Conservation (phyloP, 2,329 filamentous ascomycete species). For the Neobulgaria alba region DNA sequence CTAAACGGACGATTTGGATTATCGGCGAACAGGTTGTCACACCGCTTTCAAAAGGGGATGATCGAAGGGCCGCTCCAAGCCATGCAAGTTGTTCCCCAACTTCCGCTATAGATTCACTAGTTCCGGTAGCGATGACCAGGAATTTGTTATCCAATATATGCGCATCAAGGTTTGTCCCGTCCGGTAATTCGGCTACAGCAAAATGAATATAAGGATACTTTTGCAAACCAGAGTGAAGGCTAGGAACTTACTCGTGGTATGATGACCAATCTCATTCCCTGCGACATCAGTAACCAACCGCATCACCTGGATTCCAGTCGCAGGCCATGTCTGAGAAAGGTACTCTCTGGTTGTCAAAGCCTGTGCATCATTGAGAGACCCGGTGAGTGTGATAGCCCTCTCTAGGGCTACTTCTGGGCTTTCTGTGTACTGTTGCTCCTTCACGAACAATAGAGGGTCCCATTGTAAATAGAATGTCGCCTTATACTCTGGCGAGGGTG, state of each 20-base stretch:
- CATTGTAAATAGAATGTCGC: neutral
- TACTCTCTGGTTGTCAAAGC: constrained; percentile 4
- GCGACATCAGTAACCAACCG: too few relatives aligned
- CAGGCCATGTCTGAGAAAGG: constrained; percentile 4
- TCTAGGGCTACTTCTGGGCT: neutral
- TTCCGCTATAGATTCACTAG: neutral
- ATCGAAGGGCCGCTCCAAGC: constrained; percentile 5
- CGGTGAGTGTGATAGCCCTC: neutral
- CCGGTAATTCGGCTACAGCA: neutral
- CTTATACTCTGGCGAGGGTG: neutral
- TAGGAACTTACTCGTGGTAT: neutral
- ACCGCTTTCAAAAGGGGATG: neutral
- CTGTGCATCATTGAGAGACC: constrained; percentile 2
- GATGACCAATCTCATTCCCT: neutral
- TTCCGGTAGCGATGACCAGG: neutral
- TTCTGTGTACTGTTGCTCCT: neutral
- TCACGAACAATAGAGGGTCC: neutral
- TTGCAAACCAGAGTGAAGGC: neutral
- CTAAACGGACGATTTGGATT: too few relatives aligned
- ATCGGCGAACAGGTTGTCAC: too few relatives aligned
- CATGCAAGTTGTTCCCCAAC: constrained; percentile 8
- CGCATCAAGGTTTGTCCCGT: neutral
- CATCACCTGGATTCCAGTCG: constrained; percentile 3
- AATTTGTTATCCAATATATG: neutral
- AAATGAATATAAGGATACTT: neutral